Conservation (phyloP, 75 land plant genomes). For the Sequoia sempervirens region DNA sequence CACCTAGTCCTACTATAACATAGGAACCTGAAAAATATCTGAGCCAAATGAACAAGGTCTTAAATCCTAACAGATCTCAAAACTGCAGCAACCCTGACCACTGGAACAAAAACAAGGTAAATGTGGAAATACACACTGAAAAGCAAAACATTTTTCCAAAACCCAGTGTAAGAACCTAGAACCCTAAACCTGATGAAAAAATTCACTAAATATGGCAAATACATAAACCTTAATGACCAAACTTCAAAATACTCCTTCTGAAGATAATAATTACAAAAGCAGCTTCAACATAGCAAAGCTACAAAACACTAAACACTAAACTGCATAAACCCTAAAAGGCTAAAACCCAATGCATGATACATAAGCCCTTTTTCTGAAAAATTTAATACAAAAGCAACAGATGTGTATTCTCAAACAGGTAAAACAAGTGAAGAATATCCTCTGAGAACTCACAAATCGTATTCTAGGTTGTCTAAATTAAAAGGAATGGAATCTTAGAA, state of each 20-base stretch:
- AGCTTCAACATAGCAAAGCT: background rate
- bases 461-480: background rate
- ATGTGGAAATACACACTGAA: background rate
- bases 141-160: background rate
- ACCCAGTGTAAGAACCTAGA: background rate
- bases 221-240: background rate
- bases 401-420: background rate
- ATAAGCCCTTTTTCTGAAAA: background rate
- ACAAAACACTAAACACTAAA: background rate
- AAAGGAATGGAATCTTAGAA: background rate
- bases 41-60: background rate
- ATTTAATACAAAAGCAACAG: background rate
- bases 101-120: background rate
- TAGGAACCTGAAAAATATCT: background rate
- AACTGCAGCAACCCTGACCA: background rate
- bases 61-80: background rate
- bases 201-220: background rate
- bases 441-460: background rate
- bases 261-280: background rate
- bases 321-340: background rate
- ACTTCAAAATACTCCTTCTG: background rate
- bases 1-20: background rate
- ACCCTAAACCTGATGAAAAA: background rate
- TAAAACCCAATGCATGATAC: background rate
- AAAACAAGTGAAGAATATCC: background rate